Conservation (phyloP, 495 filamentous ascomycete genomes). For the Aspergillus conjunctus region DNA sequence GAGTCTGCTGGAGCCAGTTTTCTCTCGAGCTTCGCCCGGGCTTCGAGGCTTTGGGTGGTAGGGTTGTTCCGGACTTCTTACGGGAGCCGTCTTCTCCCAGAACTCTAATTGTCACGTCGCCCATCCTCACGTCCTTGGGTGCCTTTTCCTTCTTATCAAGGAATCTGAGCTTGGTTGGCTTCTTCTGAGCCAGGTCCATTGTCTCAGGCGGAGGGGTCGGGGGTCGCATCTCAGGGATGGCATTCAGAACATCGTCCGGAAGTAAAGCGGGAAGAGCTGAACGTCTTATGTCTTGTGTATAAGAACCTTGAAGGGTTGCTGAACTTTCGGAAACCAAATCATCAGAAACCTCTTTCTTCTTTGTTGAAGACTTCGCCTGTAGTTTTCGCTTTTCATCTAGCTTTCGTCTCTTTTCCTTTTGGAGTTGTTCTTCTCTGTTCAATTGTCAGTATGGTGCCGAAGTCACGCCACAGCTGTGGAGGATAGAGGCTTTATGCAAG, state of each 20-base stretch:
- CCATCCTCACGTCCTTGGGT: slow-evolving; percentile 57
- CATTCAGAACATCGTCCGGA: slow-evolving; percentile 56
- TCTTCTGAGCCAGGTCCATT: slow-evolving; percentile 30
- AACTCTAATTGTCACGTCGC: slow-evolving; percentile 55
- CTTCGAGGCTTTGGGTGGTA: slow-evolving; percentile 56
- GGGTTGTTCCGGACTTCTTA: slow-evolving; percentile 35
- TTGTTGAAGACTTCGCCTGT: slow-evolving; percentile 45
- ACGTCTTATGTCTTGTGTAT: slow-evolving; percentile 41
- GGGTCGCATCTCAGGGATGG: slow-evolving; percentile 42
- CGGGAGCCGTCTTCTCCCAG: slow-evolving; percentile 43
- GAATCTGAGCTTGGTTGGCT: slow-evolving; percentile 52
- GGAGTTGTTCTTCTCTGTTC: slow-evolving; percentile 45
- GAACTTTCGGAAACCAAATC: slow-evolving; percentile 45
- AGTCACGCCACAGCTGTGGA: background rate
- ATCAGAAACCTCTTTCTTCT: slow-evolving; percentile 40
- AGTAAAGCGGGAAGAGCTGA: slow-evolving; percentile 50
- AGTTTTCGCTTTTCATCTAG: slow-evolving; percentile 50
- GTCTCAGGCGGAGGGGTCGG: slow-evolving; percentile 43
- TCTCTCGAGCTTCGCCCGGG: slow-evolving; percentile 48
- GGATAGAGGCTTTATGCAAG: background rate
- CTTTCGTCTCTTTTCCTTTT: slow-evolving; percentile 51
- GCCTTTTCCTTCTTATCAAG: slow-evolving; percentile 52
- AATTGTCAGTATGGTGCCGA: slow-evolving; percentile 30
- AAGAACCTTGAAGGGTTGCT: slow-evolving; percentile 46
- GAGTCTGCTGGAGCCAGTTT: slow-evolving; percentile 49